These are phyloP conservation scores for Arthrocladium fulminans DNA, from an alignment of 2,329 filamentous ascomycete species.

Conservation along the genomic window DNA sequence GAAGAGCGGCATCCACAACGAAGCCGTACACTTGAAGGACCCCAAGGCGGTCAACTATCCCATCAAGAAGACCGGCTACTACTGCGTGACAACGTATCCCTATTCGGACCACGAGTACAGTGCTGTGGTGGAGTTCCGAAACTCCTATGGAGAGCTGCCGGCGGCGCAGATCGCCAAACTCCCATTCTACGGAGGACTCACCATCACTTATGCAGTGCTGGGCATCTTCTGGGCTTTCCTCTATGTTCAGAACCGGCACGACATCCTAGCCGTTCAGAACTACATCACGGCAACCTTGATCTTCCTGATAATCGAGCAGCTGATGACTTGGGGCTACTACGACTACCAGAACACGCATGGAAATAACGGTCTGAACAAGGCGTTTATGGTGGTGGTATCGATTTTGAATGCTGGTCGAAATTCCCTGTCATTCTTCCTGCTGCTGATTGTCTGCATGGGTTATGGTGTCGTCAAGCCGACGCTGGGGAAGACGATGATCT, in stretches of 20 bases:
- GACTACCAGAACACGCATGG: conserved; percentile 91
- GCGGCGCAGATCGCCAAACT: conserved; percentile 94
- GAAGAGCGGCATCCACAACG: conserved; percentile 63
- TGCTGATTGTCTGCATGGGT: conserved; percentile 98
- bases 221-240: conserved; percentile 85
- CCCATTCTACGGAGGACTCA: conserved; percentile 91
- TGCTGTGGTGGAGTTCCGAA: conserved; percentile 82
- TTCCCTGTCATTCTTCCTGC: conserved; percentile 95
- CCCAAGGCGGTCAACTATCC: conserved; percentile 65
- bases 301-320: conserved; percentile 89
- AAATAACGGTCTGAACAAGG: conserved; percentile 71
- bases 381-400: conserved; percentile 81
- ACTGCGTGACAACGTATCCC: conserved; percentile 74
- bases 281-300: conserved; percentile 96
- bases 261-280: conserved; percentile 96
- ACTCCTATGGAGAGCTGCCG: conserved; percentile 90
- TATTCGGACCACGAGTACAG: conserved; percentile 62
- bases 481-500: conserved; percentile 87
- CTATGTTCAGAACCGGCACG: conserved; percentile 86
- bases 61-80: conserved; percentile 87
- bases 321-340: conserved; percentile 99
- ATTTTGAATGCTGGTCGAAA: conserved; percentile 88
- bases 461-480: conserved; percentile 95
- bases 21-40: conserved; percentile 73
- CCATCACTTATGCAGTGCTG: conserved; percentile 85